Conservation (phyloP, 108 stramenopile genomes). For the Fragilariopsis cylindrus region DNA sequence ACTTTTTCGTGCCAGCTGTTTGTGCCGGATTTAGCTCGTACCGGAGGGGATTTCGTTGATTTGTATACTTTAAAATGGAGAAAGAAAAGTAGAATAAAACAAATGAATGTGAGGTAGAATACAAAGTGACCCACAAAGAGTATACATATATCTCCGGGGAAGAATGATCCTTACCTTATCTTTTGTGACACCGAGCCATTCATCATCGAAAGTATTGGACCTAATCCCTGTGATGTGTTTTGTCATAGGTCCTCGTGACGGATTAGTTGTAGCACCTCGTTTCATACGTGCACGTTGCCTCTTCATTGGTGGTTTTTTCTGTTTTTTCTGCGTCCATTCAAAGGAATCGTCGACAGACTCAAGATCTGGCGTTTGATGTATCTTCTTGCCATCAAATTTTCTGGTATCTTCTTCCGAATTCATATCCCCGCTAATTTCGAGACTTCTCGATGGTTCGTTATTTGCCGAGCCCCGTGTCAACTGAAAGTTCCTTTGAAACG, state of each 20-base stretch:
- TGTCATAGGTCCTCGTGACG: slow-evolving; percentile 1
- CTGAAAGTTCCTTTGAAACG: not conserved
- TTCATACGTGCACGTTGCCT: not conserved
- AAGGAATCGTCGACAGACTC: slow-evolving; percentile 20
- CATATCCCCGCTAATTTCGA: slow-evolving; percentile 16
- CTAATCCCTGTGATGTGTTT: slow-evolving; percentile 4
- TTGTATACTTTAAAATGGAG: slow-evolving; percentile 4
- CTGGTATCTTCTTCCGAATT: not conserved
- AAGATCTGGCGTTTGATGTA: slow-evolving; percentile 1
- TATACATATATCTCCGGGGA: not conserved
- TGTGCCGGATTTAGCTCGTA: slow-evolving; percentile 62
- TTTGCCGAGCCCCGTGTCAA: not conserved
- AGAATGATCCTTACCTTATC: slow-evolving; percentile 4
- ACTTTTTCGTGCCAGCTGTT: slow-evolving; percentile 48
- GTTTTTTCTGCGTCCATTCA: not conserved
- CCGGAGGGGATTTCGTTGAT: slow-evolving; percentile 18
- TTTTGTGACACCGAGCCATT: slow-evolving; percentile 10
- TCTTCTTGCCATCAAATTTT: not conserved
- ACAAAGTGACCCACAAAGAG: not conserved
- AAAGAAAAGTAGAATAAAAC: not conserved
- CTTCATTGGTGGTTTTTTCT: not conserved
- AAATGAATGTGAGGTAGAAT: slow-evolving; percentile 2
- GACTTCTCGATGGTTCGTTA: not conserved
- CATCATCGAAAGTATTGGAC: not conserved
- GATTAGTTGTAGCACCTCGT: not conserved